phyloP scores from a whole-genome alignment of 1,284 basidiomycete genomes.

The Tausonia pullulans region DNA sequence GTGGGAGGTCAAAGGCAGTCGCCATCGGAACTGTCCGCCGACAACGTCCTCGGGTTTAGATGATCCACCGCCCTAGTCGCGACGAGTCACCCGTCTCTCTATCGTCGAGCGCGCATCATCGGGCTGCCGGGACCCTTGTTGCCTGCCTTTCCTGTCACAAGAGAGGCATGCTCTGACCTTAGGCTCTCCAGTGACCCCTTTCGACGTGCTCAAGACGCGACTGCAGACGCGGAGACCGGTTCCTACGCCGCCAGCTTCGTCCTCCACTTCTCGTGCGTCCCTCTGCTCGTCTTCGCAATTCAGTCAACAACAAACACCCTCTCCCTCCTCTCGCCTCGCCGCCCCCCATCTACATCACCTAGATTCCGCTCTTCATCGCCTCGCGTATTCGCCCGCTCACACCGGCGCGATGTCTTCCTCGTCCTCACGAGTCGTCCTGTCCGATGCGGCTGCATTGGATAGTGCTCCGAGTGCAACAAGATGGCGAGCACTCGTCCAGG shows the following conservation, averaged over 20 bases:
- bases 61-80: no score
- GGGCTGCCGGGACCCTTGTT: background rate
- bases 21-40: background rate
- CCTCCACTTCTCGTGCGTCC: conserved; percentile 1
- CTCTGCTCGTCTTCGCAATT: background rate
- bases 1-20: background rate
- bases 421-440: background rate
- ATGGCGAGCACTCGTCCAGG: conserved; percentile 8
- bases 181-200: conserved; percentile 33
- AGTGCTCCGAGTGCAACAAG: background rate
- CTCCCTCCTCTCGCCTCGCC: background rate
- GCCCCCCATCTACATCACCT: background rate
- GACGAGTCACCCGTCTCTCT: no score
- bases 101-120: no score
- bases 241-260: conserved; percentile 1
- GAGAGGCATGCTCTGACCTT: no score
- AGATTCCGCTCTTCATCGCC: background rate
- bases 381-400: background rate
- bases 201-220: conserved; percentile 37
- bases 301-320: background rate
- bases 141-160: background rate
- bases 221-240: conserved; percentile 33
- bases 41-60: no score
- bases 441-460: background rate
- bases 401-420: background rate